Evolutionary conservation across 192 early-diverging fungal species (phyloP).

Genomic region (Spinellus fusiger): DNA sequence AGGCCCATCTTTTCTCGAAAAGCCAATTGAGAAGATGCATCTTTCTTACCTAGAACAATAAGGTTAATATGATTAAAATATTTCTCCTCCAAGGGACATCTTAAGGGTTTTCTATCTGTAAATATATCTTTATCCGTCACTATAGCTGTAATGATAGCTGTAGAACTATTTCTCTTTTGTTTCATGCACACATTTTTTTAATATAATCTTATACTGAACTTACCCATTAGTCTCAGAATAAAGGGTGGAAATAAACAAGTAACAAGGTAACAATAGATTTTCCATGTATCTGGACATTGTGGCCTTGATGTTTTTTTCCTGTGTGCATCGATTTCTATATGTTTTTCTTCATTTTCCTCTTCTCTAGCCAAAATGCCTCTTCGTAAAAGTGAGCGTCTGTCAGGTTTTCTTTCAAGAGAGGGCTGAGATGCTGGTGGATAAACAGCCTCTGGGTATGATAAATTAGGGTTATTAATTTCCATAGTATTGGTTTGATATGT

Average conservation of each 20-base stretch:
- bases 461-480: no score
- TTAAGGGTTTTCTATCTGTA: conserved; percentile 1
- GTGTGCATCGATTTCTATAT: conserved; percentile 5
- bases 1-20: conserved; percentile 92
- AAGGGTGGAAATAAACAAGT: conserved; percentile 45
- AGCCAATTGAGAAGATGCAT: conserved; percentile 60
- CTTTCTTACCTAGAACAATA: conserved; percentile 47
- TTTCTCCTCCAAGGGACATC: no score
- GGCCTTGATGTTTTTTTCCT: conserved; percentile 9
- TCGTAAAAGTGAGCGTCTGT: conserved; percentile 10
- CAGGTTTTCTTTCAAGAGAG: neutral
- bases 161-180: no score
- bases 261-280: conserved; percentile 40
- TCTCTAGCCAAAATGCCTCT: conserved; percentile 16
- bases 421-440: neutral
- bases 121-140: no score
- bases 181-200: no score
- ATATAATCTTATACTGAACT: neutral
- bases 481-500: no score
- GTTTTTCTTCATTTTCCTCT: conserved; percentile 2
- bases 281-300: conserved; percentile 35
- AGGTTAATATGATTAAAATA: neutral
- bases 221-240: conserved; percentile 37
- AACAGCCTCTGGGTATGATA: neutral
- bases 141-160: no score